Conservation (phyloP, 805 yeast genomes). For the Jamesozyma spencerorum region DNA sequence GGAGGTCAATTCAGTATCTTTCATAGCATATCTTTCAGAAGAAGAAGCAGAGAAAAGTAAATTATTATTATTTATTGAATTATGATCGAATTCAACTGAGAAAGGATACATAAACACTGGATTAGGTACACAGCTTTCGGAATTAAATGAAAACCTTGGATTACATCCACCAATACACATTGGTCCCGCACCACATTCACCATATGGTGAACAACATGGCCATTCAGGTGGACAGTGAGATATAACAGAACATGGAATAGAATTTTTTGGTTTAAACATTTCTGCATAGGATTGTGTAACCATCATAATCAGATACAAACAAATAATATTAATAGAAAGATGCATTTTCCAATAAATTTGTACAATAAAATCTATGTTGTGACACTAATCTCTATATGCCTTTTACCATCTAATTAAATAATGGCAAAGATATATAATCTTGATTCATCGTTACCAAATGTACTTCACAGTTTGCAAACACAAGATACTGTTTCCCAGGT, state of each 20-base stretch:
- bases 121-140: conserved; percentile 71
- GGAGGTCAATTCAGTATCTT: conserved; percentile 1
- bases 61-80: neutral
- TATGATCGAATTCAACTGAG: conserved; percentile 6
- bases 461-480: too few species aligned
- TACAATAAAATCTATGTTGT: too few species aligned
- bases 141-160: conserved; percentile 56
- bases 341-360: too few species aligned
- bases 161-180: conserved; percentile 83
- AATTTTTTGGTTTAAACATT: conserved; percentile 17
- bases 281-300: conserved; percentile 7
- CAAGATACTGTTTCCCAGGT: too few species aligned
- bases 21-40: conserved; percentile 3
- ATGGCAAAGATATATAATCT: too few species aligned
- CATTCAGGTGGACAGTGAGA: conserved; percentile 55
- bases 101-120: conserved; percentile 47
- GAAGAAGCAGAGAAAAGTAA: neutral
- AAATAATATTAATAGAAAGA: neutral
- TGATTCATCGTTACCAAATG: too few species aligned
- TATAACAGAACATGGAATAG: conserved; percentile 18
- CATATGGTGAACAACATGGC: conserved; percentile 88
- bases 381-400: too few species aligned
- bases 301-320: neutral
- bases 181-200: conserved; percentile 70
- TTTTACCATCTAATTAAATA: too few species aligned